Base-by-base conservation (phyloP, 2,329 filamentous ascomycete species). In the Diaporthe citri region DNA sequence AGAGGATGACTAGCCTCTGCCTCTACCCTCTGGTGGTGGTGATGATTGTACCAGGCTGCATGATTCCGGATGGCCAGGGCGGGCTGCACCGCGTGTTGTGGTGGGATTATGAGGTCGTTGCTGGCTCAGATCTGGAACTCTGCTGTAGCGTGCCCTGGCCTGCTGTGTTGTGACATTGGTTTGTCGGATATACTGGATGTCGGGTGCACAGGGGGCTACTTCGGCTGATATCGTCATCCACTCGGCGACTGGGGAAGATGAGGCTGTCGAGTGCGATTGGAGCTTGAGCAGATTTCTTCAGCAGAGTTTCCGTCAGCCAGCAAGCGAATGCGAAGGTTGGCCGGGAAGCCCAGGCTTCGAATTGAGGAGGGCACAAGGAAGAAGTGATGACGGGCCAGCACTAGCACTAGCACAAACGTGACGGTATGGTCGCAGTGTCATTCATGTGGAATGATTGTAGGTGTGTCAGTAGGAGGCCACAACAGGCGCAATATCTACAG, bases 271-370 rank as follows among this genome's bases (percentile, higher is more conserved):
- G 41, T 34, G 60, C 43, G 43, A 66, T 48, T 66, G 43, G 60
- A 34, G 60, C 28, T 15, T 17, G 62, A 25, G 46, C 43, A 36
- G 43, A 67, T 17, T 36, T 36, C 25, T 43, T 43, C 25, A 31
- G 41, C 20, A 67, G 46, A 67, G 31, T 67, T 67, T 39, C 64
- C 34, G 25, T 41, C n/a, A 39, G 64, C 64, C 48, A 41, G 22
- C 64, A 69, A 69, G 64, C 64, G 64, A 69, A 9, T 69, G 64
- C 64, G 64, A 69, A 31, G 34, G 64, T 28, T 55, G n/a, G 48
- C 64, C 48, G 34, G 64, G 64, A 55, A 34, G n/a, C 46, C 64
- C 64, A 69, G 64, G 64, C 17, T 15, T 41, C 22, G 12, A 22
- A n/a, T 25, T 28, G n/a, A 39, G 41, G 15, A 41, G 17, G 48